Evolutionary conservation across 225 moss, liverwort and hornwort genomes (phyloP).

Genomic region (Straminergon stramineum): DNA sequence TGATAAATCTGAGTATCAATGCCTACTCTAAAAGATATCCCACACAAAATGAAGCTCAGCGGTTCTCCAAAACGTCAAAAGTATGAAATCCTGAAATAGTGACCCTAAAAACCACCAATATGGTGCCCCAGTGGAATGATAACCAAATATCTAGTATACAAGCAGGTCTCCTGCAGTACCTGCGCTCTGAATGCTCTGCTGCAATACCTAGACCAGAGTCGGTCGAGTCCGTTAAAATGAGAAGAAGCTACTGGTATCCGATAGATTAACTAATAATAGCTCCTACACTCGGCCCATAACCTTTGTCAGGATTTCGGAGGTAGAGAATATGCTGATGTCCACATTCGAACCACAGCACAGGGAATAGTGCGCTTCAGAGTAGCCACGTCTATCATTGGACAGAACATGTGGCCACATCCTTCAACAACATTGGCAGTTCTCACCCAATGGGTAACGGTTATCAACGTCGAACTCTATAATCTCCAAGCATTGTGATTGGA

Average conservation of each 20-base stretch:
- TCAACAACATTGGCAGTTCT: not conserved
- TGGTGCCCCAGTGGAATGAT: not conserved
- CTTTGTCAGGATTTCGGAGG: not conserved
- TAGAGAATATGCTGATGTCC: not conserved
- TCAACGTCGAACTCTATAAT: not conserved
- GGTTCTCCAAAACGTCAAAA: not conserved
- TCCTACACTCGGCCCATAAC: not conserved
- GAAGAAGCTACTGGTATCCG: not conserved
- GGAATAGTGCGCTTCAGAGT: not conserved
- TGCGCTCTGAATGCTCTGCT: not conserved
- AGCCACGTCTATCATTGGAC: not conserved
- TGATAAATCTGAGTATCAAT: not conserved
- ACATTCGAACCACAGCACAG: not conserved
- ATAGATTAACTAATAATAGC: not conserved
- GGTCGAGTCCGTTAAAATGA: not conserved
- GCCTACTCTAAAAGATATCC: not conserved
- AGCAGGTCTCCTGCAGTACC: not conserved
- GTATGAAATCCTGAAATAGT: not conserved
- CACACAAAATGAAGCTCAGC: not conserved
- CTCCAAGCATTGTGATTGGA: not conserved
- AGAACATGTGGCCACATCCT: not conserved
- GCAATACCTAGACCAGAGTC: not conserved
- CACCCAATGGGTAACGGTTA: not conserved
- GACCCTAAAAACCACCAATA: not conserved
- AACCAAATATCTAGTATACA: not conserved